phyloP scores from a whole-genome alignment of 495 filamentous ascomycete species.

The Aspergillus asperescens region DNA sequence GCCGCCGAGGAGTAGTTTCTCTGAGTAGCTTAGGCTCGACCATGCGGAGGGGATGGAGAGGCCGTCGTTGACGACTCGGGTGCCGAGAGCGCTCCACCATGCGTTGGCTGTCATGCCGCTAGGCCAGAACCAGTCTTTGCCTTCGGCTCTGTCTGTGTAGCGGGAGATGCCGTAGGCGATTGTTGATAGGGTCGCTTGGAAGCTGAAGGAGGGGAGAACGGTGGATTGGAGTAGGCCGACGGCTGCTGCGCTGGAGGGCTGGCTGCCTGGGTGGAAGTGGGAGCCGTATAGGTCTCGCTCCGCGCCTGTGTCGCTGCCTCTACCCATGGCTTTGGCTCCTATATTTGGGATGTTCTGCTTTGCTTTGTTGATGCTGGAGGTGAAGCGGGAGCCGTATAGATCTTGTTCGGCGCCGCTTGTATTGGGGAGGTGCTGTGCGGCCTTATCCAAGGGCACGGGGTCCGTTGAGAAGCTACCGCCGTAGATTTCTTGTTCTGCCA shows the following conservation, averaged over 20 bases:
- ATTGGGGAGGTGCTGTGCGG: neutral
- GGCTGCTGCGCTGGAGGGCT: constrained; percentile 8
- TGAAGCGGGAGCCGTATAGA: neutral
- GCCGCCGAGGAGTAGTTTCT: constrained; percentile 47
- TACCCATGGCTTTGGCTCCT: neutral
- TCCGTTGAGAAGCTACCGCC: neutral
- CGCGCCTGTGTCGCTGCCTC: neutral
- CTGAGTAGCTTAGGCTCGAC: constrained; percentile 39
- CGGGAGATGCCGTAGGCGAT: constrained; percentile 43
- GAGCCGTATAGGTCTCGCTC: constrained; percentile 3
- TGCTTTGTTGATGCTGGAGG: neutral
- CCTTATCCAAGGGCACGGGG: neutral
- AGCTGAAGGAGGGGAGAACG: constrained; percentile 43
- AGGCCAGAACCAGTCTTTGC: constrained; percentile 57
- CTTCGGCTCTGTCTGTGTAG: constrained; percentile 45
- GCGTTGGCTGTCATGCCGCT: constrained; percentile 49
- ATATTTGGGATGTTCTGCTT: neutral
- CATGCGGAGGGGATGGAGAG: constrained; percentile 39
- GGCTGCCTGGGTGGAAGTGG: neutral
- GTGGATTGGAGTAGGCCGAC: constrained; percentile 49
- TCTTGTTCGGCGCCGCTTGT: neutral
- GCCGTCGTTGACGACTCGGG: constrained; percentile 33
- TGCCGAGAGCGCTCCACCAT: constrained; percentile 54
- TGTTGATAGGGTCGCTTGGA: constrained; percentile 43
- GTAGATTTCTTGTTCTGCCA: constrained; percentile 2